Conservation (phyloP, 2,329 filamentous ascomycete genomes). For the Colletotrichum sp. region DNA sequence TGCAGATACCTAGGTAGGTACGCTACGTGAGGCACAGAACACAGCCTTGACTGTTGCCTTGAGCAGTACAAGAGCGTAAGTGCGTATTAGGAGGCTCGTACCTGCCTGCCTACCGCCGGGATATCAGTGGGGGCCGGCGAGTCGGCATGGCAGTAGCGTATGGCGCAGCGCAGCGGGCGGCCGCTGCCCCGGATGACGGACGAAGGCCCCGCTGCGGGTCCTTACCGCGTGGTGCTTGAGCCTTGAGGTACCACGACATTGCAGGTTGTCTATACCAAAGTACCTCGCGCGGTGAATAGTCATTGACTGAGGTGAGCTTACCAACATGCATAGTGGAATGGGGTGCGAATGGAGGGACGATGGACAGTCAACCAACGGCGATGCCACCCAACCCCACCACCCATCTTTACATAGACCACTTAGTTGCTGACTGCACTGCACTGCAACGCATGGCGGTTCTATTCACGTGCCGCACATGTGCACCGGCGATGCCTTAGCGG, state of each 20-base stretch:
- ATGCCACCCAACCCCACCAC: background rate
- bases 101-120: background rate
- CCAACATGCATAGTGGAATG: background rate
- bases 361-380: background rate
- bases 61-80: background rate
- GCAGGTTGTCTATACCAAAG: background rate
- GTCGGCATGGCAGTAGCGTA: background rate
- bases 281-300: background rate
- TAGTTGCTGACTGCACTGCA: background rate
- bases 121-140: background rate
- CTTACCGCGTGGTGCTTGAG: background rate
- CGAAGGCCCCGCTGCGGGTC: background rate
- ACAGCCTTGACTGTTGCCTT: background rate
- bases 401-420: background rate
- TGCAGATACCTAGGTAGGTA: background rate
- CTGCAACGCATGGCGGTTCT: background rate
- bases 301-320: background rate
- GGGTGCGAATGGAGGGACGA: background rate
- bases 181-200: background rate
- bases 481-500: background rate
- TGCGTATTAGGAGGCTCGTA: background rate
- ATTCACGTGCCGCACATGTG: background rate
- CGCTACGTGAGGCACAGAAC: background rate
- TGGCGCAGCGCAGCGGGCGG: conserved; percentile 7
- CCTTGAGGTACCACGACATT: background rate